These are phyloP conservation scores for Cudoniella acicularis DNA, from an alignment of 495 filamentous ascomycete genomes.

Conservation along the genomic window DNA sequence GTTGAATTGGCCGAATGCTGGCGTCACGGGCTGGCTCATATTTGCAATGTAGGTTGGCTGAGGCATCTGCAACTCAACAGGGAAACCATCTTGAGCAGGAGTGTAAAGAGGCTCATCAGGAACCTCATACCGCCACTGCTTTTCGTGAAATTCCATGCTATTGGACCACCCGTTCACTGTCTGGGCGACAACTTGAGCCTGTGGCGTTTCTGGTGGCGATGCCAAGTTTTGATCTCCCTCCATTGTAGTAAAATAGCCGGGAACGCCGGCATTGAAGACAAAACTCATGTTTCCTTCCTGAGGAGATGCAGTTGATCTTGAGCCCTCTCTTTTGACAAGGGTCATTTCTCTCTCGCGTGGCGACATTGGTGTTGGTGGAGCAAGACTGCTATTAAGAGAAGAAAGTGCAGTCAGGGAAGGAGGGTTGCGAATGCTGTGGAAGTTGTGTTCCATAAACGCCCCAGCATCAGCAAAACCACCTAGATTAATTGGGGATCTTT, in stretches of 20 bases:
- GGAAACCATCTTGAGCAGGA: slow-evolving; percentile 14
- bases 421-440: slow-evolving; percentile 17
- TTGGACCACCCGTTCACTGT: slow-evolving; percentile 5
- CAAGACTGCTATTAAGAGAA: slow-evolving; percentile 24
- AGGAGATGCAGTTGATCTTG: slow-evolving; percentile 24
- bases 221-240: slow-evolving; percentile 23
- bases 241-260: slow-evolving; percentile 21
- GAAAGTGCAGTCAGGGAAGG: slow-evolving; percentile 15
- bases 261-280: slow-evolving; percentile 16
- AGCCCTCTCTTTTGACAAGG: slow-evolving; percentile 14
- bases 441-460: slow-evolving; percentile 23
- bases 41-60: slow-evolving; percentile 22
- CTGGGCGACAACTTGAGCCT: slow-evolving; percentile 10
- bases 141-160: slow-evolving; percentile 10
- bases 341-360: slow-evolving; percentile 25
- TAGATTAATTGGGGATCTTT: slow-evolving; percentile 25
- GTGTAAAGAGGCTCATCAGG: slow-evolving; percentile 26
- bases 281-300: slow-evolving; percentile 19
- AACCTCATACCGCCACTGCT: slow-evolving; percentile 22
- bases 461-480: slow-evolving; percentile 18
- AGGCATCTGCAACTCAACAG: slow-evolving; percentile 24
- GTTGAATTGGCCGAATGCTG: slow-evolving; percentile 24
- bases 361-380: slow-evolving; percentile 28
- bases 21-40: slow-evolving; percentile 23
- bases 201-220: slow-evolving; percentile 29